Conservation (phyloP, 129 eudicot species). For the Scalesia atractyloides region DNA sequence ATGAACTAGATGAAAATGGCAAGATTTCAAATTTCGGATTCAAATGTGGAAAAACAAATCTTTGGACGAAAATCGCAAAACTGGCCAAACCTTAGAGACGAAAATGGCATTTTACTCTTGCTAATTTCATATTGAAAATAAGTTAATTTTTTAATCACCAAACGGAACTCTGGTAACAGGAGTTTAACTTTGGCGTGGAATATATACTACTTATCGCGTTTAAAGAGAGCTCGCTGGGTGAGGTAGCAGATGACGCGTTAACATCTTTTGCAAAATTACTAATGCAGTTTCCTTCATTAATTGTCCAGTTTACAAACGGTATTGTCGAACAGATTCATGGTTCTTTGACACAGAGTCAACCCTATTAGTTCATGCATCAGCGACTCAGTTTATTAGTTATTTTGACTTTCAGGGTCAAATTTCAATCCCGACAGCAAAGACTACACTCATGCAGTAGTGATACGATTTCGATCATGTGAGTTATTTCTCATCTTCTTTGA, state of each 20-base stretch:
- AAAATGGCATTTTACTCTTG: background rate
- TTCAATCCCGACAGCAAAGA: constrained; percentile 50
- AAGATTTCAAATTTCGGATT: no score
- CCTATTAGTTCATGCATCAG: constrained; percentile 4
- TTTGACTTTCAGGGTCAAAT: constrained; percentile 55
- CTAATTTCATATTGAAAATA: background rate
- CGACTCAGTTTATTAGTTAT: background rate
- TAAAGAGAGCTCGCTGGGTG: constrained; percentile 48
- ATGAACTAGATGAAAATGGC: no score
- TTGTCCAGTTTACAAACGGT: constrained; percentile 91
- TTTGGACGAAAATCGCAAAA: no score
- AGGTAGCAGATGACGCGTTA: constrained; percentile 73
- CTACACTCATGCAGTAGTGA: constrained; percentile 73
- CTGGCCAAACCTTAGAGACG: no score
- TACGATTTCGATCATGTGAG: constrained; percentile 91
- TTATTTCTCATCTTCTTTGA: constrained; percentile 7
- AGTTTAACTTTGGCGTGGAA: constrained; percentile 89
- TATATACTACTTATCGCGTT: constrained; percentile 59
- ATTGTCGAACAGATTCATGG: constrained; percentile 2
- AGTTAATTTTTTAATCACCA: background rate
- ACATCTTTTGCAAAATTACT: constrained; percentile 56
- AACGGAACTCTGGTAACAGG: constrained; percentile 47
- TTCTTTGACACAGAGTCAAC: background rate
- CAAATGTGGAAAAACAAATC: no score
- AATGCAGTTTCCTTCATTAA: constrained; percentile 63